These are phyloP conservation scores for Xylogone sp. DNA, from an alignment of 2,329 filamentous ascomycete genomes.

Conservation along the genomic window DNA sequence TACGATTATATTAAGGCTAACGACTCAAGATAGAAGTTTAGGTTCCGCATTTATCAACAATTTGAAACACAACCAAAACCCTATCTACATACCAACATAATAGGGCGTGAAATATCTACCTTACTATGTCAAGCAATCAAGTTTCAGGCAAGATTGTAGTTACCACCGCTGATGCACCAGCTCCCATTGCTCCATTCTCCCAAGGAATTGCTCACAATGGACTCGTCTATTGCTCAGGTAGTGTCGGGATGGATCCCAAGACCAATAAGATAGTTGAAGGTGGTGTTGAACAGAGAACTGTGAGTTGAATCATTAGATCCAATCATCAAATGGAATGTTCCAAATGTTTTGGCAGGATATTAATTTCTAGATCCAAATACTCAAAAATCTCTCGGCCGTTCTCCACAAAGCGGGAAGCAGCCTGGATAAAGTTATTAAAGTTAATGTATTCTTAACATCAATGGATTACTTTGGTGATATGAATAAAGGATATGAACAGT, in stretches of 20 bases:
- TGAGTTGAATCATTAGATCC: conserved; percentile 22
- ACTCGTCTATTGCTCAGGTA: conserved; percentile 65
- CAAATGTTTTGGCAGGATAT: neutral
- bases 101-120: neutral
- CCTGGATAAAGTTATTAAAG: conserved; percentile 57
- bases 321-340: neutral
- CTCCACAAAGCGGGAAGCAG: conserved; percentile 54
- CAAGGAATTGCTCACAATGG: conserved; percentile 57
- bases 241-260: conserved; percentile 49
- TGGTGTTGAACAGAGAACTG: conserved; percentile 45
- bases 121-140: neutral
- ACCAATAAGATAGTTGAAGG: conserved; percentile 50
- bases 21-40: no score
- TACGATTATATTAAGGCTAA: no score
- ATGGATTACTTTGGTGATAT: conserved; percentile 59
- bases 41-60: no score
- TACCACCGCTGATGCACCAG: conserved; percentile 31
- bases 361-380: conserved; percentile 36
- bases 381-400: conserved; percentile 53
- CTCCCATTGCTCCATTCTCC: conserved; percentile 49
- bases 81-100: neutral
- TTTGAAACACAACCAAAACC: neutral
- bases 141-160: neutral
- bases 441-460: conserved; percentile 58
- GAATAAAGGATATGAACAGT: conserved; percentile 49